Percentiles rank a stretch among this genome's conserved stretches.
phyloP scores from a whole-genome alignment of 805 yeast genomes.

The Starmera pachycereana region DNA sequence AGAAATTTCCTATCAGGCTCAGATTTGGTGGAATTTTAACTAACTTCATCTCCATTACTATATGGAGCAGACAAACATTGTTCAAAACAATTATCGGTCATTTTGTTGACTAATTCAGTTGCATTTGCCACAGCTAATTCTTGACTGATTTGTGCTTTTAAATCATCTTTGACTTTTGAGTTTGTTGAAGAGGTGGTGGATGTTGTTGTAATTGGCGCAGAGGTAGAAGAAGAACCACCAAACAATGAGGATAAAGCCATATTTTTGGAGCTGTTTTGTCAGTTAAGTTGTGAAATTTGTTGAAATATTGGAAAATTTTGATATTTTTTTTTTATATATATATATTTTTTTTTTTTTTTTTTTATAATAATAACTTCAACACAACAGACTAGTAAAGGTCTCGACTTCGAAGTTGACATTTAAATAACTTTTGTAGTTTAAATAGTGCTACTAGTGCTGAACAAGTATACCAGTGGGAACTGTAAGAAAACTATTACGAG shows the following conservation, averaged over 20 bases:
- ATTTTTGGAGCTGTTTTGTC: not conserved
- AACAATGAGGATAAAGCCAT: constrained; percentile 20
- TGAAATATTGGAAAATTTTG: too few species aligned
- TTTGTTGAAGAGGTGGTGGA: constrained; percentile 9
- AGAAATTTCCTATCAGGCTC: too few species aligned
- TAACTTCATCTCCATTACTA: constrained; percentile 38
- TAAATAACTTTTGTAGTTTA: too few species aligned
- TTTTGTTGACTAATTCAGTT: constrained; percentile 72
- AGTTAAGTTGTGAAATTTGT: not conserved
- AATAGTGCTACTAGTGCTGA: too few species aligned
- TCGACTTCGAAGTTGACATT: too few species aligned
- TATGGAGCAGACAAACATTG: constrained; percentile 64
- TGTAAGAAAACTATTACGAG: too few species aligned
- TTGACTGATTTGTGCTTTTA: constrained; percentile 62
- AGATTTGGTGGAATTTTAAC: constrained; percentile 2
- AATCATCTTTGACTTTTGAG: constrained; percentile 44
- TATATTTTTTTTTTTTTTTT: too few species aligned
- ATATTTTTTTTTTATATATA: too few species aligned
- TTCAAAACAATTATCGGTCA: constrained; percentile 80
- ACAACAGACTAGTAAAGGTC: too few species aligned
- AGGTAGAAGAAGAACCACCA: constrained; percentile 15
- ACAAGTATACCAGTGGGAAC: too few species aligned
- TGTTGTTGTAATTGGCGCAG: constrained; percentile 17
- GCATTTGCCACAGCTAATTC: constrained; percentile 92
- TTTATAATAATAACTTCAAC: too few species aligned